phyloP scores from a whole-genome alignment of 208 protist genomes.

The Lotmaria passim region DNA sequence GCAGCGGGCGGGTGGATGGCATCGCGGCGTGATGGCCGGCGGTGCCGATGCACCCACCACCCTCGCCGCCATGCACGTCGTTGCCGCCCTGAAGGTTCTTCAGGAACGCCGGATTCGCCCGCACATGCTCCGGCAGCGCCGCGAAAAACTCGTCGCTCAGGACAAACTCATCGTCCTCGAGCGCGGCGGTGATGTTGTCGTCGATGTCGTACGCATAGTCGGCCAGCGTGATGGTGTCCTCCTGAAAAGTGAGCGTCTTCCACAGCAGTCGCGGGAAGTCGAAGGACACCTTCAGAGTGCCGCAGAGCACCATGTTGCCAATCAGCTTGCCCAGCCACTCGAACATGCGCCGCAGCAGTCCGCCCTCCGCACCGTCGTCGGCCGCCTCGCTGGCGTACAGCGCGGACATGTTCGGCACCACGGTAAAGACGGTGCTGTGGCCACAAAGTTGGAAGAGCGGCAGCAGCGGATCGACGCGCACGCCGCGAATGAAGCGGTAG shows the following conservation, averaged over 20 bases:
- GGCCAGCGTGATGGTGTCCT: constrained; percentile 60
- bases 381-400: constrained; percentile 47
- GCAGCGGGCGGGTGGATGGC: constrained; percentile 28
- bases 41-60: not conserved
- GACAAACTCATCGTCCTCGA: constrained; percentile 82
- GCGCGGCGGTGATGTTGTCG: constrained; percentile 70
- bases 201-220: constrained; percentile 89
- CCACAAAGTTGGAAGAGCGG: constrained; percentile 80
- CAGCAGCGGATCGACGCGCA: constrained; percentile 68
- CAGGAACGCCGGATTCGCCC: constrained; percentile 19
- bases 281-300: constrained; percentile 74
- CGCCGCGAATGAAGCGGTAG: constrained; percentile 55
- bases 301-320: constrained; percentile 85
- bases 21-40: constrained; percentile 5
- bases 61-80: not conserved
- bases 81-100: constrained; percentile 4
- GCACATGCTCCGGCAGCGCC: constrained; percentile 46
- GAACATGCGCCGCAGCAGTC: constrained; percentile 51
- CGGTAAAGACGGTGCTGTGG: constrained; percentile 84
- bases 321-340: constrained; percentile 88
- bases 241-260: constrained; percentile 83
- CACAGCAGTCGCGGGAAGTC: constrained; percentile 81
- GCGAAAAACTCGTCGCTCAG: constrained; percentile 71
- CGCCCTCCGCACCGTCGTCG: constrained; percentile 43
- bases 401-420: constrained; percentile 84